phyloP scores from a whole-genome alignment of 2,329 filamentous ascomycete species.

The Diatrype stigma region DNA sequence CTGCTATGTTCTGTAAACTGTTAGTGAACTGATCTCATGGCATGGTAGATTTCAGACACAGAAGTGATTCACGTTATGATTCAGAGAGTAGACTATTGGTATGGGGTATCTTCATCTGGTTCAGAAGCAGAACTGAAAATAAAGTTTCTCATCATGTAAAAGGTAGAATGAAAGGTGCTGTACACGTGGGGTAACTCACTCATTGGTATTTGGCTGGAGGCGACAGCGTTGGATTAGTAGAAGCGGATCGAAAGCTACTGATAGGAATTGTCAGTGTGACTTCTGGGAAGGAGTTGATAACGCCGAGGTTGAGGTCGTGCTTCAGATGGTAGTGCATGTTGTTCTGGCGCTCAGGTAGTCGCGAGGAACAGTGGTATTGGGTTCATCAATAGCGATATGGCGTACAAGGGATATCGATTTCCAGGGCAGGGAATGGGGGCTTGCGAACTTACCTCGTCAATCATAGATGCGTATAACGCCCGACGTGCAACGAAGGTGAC shows the following conservation, averaged over 20 bases:
- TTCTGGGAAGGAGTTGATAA: constrained; percentile 5
- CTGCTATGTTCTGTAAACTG: not conserved
- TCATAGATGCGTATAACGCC: no score
- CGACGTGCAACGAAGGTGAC: no score
- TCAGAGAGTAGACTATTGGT: constrained; percentile 62
- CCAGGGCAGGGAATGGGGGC: not conserved
- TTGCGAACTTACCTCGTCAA: constrained; percentile 4
- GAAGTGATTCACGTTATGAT: not conserved
- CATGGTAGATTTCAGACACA: not conserved
- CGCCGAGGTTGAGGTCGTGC: constrained; percentile 22
- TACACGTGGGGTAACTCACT: constrained; percentile 3
- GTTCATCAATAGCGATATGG: constrained; percentile 47
- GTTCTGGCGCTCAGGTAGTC: constrained; percentile 58
- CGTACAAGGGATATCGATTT: constrained; percentile 5
- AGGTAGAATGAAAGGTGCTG: constrained; percentile 5
- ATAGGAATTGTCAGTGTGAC: not conserved
- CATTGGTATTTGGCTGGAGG: constrained; percentile 1
- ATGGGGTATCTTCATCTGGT: constrained; percentile 58
- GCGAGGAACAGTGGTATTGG: constrained; percentile 55
- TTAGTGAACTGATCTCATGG: not conserved
- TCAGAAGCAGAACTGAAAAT: constrained; percentile 76
- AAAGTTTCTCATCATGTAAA: constrained; percentile 60
- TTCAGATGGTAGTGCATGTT: constrained; percentile 79
- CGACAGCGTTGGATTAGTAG: not conserved
- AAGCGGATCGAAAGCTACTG: not conserved